These are phyloP conservation scores for Candida nitratophila DNA, from an alignment of 805 yeast species.

Conservation along the genomic window DNA sequence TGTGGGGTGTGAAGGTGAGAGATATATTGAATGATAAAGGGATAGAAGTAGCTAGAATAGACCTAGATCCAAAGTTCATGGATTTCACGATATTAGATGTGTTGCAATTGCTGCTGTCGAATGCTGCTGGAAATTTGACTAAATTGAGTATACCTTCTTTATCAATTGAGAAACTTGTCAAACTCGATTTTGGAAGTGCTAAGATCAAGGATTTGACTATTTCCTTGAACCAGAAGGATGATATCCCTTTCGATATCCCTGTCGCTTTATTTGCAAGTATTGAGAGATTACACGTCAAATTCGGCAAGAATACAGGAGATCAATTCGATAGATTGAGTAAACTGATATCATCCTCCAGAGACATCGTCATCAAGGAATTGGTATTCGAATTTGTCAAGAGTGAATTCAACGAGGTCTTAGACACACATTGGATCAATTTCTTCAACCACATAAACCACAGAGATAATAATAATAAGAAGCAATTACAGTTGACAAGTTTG, in stretches of 20 bases:
- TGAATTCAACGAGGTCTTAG: constrained; percentile 17
- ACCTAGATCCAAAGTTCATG: too few relatives aligned
- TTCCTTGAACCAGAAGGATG: not conserved
- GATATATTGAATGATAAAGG: not conserved
- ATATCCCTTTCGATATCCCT: too few relatives aligned
- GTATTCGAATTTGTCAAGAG: constrained; percentile 10
- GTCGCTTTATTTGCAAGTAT: too few relatives aligned
- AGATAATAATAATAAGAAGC: not conserved
- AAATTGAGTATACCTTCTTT: too few relatives aligned
- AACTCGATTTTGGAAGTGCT: too few relatives aligned
- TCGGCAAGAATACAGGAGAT: constrained; percentile 14
- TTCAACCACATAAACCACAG: too few relatives aligned
- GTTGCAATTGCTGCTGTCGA: not conserved
- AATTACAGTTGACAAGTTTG: constrained; percentile 10
- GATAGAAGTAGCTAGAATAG: too few relatives aligned
- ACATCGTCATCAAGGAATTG: too few relatives aligned
- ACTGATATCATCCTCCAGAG: too few relatives aligned
- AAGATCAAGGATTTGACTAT: not conserved
- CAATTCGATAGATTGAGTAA: constrained; percentile 6
- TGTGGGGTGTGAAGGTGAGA: not conserved
- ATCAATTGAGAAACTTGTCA: too few relatives aligned
- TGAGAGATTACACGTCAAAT: constrained; percentile 11
- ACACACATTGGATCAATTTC: constrained; percentile 22
- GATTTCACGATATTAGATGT: not conserved
- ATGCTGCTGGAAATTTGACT: too few relatives aligned